Base-by-base conservation (phyloP, 768 basidiomycete genomes). In the Dacryopinax spathularia region DNA sequence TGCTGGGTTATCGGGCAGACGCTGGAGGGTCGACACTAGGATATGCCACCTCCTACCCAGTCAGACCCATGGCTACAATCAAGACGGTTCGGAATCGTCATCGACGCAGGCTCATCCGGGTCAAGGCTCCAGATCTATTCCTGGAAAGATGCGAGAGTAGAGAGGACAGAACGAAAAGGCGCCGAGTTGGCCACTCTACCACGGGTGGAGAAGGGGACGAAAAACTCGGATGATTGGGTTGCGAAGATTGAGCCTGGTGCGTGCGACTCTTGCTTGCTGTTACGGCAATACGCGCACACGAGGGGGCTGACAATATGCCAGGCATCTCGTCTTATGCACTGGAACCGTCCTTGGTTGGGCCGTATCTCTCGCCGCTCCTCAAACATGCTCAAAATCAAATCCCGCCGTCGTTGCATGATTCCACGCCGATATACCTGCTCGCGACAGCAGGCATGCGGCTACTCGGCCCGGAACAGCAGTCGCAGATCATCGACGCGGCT, bases 361-460 rank as follows among this genome's bases (percentile, higher is more conserved):
- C 73, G 0, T 91, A 99, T 75, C 79, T 99, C 29, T 78, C 81
- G 15, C 95, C 95, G 4, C 78, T 99, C 31, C 80, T 98, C 15
- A 77, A 77, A 37, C 92, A 95, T 75, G 95, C 95, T 1, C 77
- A 84, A 33, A 77, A 84, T 2, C 82, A 89, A 33, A 85, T 98
- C 34, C 93, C 94, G 0, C 91, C 94, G 0, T 92, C 89, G 4
- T 79, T 91, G 60, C 87, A 93, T 68, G 72, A 80, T 3, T 81
- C 86, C 25, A 99, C 96, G 0, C 94, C 96, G 0, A 75, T 99
- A 2, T 98, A 97, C 75, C 79, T 99, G 27, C 82, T 97, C 29
- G 96, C 96, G 1, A 98, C 95, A 0, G 95, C 96, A 1, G 96
- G 96, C 10, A 97, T 98, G 96, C 89, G 95, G 10, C 79, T 98